Evolutionary conservation across 2,329 filamentous ascomycete species (phyloP).

Genomic region (Pseudogymnoascus sp.): DNA sequence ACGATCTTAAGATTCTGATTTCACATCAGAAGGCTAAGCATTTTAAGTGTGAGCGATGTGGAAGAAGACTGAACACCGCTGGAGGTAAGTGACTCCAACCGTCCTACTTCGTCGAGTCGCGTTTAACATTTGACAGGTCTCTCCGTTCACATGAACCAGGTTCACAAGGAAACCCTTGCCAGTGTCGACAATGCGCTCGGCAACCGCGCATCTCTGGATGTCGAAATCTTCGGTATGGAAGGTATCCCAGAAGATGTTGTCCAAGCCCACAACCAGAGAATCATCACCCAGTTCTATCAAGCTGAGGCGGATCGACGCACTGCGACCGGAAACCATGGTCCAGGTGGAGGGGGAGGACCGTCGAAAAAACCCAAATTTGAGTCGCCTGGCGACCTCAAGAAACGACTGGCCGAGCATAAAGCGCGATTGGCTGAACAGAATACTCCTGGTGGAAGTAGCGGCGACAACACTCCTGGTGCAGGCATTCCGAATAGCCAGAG

Average conservation of each 20-base stretch:
- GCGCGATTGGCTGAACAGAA: constrained; percentile 57
- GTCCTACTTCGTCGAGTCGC: not conserved
- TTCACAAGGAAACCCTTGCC: constrained; percentile 87
- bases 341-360: constrained; percentile 52
- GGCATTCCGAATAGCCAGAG: constrained; percentile 36
- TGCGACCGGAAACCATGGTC: constrained; percentile 74
- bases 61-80: constrained; percentile 81
- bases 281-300: constrained; percentile 78
- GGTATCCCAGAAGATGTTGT: constrained; percentile 84
- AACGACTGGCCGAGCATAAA: constrained; percentile 69
- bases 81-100: constrained; percentile 58
- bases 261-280: constrained; percentile 76
- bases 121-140: constrained; percentile 48
- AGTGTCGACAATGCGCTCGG: constrained; percentile 88
- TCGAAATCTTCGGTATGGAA: constrained; percentile 98
- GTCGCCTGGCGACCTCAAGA: constrained; percentile 68
- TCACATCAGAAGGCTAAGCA: constrained; percentile 99
- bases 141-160: constrained; percentile 94
- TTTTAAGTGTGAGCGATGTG: constrained; percentile 93
- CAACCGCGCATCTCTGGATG: constrained; percentile 75
- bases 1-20: constrained; percentile 92
- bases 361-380: constrained; percentile 69
- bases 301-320: constrained; percentile 75
- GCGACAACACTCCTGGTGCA: constrained; percentile 46
- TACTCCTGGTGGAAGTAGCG: constrained; percentile 47